These are phyloP conservation scores for Stephania japonica DNA, from an alignment of 164 flowering plant genomes.

Conservation along the genomic window DNA sequence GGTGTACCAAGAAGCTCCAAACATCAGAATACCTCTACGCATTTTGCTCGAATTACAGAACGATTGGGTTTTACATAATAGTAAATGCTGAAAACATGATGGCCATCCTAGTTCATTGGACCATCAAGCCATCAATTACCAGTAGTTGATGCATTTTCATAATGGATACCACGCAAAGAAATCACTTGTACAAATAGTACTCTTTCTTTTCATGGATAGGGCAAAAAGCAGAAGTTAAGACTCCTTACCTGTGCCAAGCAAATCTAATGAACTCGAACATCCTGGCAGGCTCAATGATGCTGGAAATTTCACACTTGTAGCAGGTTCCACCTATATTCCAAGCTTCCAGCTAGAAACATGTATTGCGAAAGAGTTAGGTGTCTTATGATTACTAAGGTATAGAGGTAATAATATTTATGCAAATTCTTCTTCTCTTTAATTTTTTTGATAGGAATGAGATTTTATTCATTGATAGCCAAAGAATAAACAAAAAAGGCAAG, in stretches of 20 bases:
- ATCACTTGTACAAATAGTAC: background rate
- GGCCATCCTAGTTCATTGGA: background rate
- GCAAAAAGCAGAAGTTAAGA: background rate
- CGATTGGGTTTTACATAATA: too few relatives aligned
- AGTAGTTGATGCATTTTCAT: background rate
- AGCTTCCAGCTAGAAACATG: conserved; percentile 36
- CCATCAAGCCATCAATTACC: background rate
- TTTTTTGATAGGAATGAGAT: too few relatives aligned
- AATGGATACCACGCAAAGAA: background rate
- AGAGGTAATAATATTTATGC: too few relatives aligned
- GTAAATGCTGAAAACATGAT: background rate
- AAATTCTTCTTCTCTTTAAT: too few relatives aligned
- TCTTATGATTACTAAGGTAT: too few relatives aligned
- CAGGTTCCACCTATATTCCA: conserved; percentile 52
- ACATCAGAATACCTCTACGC: too few relatives aligned
- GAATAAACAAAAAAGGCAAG: too few relatives aligned
- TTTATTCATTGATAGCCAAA: too few relatives aligned
- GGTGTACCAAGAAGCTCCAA: too few relatives aligned
- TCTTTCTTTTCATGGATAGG: background rate
- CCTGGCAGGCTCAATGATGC: conserved; percentile 53
- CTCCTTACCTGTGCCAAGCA: conserved; percentile 78
- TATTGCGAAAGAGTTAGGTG: background rate
- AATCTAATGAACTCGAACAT: conserved; percentile 48
- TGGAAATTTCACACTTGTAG: conserved; percentile 69
- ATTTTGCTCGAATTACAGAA: too few relatives aligned